phyloP scores from a whole-genome alignment of 2,329 filamentous ascomycete species.

The Beauveria australis region DNA sequence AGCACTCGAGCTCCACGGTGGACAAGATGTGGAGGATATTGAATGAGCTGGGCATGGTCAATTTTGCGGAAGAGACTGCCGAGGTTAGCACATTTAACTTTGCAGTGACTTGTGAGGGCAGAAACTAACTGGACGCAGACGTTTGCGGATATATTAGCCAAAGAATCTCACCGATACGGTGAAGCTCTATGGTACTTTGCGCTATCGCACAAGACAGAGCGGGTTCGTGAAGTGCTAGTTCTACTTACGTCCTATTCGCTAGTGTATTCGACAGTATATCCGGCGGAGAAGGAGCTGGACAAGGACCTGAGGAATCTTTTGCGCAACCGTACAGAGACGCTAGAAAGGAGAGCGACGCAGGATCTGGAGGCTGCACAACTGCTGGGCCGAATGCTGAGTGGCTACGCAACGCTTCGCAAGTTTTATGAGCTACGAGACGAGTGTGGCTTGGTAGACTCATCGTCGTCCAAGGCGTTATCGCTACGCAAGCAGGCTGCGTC shows the following conservation, averaged over 20 bases:
- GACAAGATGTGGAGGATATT: slow-evolving; percentile 77
- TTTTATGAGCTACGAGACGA: slow-evolving; percentile 83
- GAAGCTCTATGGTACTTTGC: slow-evolving; percentile 87
- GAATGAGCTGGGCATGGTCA: slow-evolving; percentile 66
- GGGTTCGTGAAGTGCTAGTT: slow-evolving; percentile 79
- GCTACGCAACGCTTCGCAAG: slow-evolving; percentile 82
- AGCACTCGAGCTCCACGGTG: slow-evolving; percentile 62
- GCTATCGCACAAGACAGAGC: slow-evolving; percentile 67
- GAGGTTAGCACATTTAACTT: slow-evolving; percentile 52
- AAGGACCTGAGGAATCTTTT: slow-evolving; percentile 62
- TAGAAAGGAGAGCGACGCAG: slow-evolving; percentile 62
- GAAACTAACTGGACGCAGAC: slow-evolving; percentile 44
- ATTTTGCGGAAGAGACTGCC: slow-evolving; percentile 71
- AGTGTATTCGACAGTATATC: slow-evolving; percentile 75
- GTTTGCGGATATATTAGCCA: slow-evolving; percentile 71
- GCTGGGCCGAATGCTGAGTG: slow-evolving; percentile 77
- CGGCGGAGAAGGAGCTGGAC: slow-evolving; percentile 64
- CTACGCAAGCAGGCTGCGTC: slow-evolving; percentile 62
- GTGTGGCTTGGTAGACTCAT: slow-evolving; percentile 20
- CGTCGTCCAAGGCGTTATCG: slow-evolving; percentile 39
- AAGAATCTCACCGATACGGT: slow-evolving; percentile 69
- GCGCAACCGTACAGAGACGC: slow-evolving; percentile 59
- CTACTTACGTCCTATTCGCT: slow-evolving; percentile 82
- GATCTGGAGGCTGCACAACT: slow-evolving; percentile 78
- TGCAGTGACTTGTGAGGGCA: not conserved